These are phyloP conservation scores for Tricharina praecox DNA, from an alignment of 495 filamentous ascomycete genomes.

Conservation along the genomic window DNA sequence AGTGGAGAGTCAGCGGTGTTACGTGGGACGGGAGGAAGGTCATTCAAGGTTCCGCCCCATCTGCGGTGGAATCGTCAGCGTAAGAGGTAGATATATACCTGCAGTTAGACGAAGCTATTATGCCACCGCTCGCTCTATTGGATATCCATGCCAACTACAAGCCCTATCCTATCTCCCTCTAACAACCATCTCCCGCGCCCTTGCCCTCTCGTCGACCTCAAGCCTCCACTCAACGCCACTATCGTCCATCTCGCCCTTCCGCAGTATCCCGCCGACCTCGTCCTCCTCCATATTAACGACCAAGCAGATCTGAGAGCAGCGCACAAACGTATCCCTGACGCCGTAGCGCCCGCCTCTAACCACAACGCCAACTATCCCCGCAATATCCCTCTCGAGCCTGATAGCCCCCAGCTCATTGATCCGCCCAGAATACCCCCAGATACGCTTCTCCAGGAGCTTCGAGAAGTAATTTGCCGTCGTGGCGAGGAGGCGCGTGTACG, in stretches of 20 bases:
- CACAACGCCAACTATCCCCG: constrained; percentile 58
- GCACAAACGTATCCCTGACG: constrained; percentile 62
- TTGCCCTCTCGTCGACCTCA: constrained; percentile 42
- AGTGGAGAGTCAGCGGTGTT: constrained; percentile 22
- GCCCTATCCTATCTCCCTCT: background rate
- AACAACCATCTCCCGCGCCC: constrained; percentile 44
- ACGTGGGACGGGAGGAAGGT: constrained; percentile 11
- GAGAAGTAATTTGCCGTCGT: constrained; percentile 56
- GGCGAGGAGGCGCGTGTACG: constrained; percentile 53
- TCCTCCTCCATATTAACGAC: constrained; percentile 95
- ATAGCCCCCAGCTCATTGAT: constrained; percentile 72
- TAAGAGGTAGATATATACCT: no score
- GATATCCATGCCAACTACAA: no score
- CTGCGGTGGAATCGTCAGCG: no score
- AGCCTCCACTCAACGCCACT: constrained; percentile 38
- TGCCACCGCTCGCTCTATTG: no score
- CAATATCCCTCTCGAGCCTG: constrained; percentile 73
- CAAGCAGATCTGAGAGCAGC: constrained; percentile 68
- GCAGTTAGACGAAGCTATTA: no score
- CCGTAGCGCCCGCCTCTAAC: constrained; percentile 60
- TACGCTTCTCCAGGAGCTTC: constrained; percentile 69
- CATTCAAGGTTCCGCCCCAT: no score
- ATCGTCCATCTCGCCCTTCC: constrained; percentile 33
- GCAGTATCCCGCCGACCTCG: constrained; percentile 69
- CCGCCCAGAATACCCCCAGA: constrained; percentile 68